phyloP scores from a whole-genome alignment of 1,139 yeast genomes.

The Nakaseomyces nivariensis region DNA sequence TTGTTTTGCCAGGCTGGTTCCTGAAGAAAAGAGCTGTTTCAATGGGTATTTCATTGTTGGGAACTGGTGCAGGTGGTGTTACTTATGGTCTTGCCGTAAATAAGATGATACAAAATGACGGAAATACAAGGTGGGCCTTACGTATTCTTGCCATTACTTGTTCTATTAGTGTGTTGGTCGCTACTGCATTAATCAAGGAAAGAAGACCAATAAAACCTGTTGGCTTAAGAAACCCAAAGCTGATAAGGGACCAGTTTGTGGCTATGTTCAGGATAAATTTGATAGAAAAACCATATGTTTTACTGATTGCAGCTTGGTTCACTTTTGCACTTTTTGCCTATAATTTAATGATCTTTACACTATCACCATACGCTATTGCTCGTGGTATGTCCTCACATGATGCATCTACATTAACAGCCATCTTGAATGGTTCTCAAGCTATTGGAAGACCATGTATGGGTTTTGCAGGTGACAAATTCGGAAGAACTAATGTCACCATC shows the following conservation, averaged over 20 bases:
- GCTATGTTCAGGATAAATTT: slow-evolving; percentile 9
- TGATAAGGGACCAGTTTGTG: slow-evolving; percentile 9
- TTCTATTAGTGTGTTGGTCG: slow-evolving; percentile 29
- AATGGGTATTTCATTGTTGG: slow-evolving; percentile 43
- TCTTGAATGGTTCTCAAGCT: slow-evolving; percentile 53
- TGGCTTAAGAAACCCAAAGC: slow-evolving; percentile 14
- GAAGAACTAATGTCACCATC: slow-evolving; percentile 46
- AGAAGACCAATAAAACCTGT: slow-evolving; percentile 33
- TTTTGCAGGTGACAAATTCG: slow-evolving; percentile 43
- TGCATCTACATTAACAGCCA: slow-evolving; percentile 51
- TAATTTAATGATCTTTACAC: slow-evolving; percentile 48
- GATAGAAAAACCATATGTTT: slow-evolving; percentile 14
- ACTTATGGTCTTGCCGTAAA: slow-evolving; percentile 34
- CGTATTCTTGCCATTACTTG: slow-evolving; percentile 45
- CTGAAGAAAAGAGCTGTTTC: slow-evolving; percentile 47
- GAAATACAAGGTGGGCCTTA: slow-evolving; percentile 59
- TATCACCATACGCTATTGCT: slow-evolving; percentile 52
- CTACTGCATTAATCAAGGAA: slow-evolving; percentile 39
- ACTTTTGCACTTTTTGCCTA: slow-evolving; percentile 47
- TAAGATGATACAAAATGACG: slow-evolving; percentile 36
- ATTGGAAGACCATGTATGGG: slow-evolving; percentile 63
- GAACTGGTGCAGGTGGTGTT: slow-evolving; percentile 53
- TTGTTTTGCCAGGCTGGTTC: slow-evolving; percentile 55
- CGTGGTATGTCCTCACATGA: slow-evolving; percentile 47
- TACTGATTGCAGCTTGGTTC: slow-evolving; percentile 44